Evolutionary conservation across 2,329 filamentous ascomycete genomes (phyloP).

Genomic region (Fusarium incarnatum): DNA sequence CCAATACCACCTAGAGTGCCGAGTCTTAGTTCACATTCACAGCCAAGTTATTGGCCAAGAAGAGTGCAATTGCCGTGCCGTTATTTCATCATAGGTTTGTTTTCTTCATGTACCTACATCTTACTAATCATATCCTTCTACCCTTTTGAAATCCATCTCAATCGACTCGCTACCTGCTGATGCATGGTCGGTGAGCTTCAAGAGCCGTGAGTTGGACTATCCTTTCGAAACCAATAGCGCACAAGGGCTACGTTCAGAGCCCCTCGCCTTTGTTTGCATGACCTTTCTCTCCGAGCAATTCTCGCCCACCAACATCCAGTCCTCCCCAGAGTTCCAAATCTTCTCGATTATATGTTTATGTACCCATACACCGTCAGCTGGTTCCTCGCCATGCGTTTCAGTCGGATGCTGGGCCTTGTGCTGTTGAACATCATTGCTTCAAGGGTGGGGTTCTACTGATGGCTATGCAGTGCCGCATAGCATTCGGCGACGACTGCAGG

Average conservation of each 20-base stretch:
- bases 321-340: conserved; percentile 9
- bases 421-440: conserved; percentile 1
- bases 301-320: neutral
- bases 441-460: neutral
- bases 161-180: neutral
- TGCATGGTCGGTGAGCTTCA: neutral
- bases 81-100: conserved; percentile 6
- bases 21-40: neutral
- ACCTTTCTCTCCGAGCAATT: neutral
- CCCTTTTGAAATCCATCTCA: neutral
- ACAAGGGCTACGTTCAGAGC: neutral
- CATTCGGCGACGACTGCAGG: conserved; percentile 3
- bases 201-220: neutral
- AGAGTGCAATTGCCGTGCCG: neutral
- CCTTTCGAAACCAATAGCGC: neutral
- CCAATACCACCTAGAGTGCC: neutral
- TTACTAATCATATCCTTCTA: conserved; percentile 1
- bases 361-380: neutral
- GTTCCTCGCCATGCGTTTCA: neutral
- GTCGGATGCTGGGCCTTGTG: conserved; percentile 6
- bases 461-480: conserved; percentile 5
- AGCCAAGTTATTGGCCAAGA: neutral
- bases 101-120: conserved; percentile 3
- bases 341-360: neutral
- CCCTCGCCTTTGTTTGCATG: neutral